Base-by-base conservation (phyloP, 179 eudicot genomes). In the Spinacia oleracea region DNA sequence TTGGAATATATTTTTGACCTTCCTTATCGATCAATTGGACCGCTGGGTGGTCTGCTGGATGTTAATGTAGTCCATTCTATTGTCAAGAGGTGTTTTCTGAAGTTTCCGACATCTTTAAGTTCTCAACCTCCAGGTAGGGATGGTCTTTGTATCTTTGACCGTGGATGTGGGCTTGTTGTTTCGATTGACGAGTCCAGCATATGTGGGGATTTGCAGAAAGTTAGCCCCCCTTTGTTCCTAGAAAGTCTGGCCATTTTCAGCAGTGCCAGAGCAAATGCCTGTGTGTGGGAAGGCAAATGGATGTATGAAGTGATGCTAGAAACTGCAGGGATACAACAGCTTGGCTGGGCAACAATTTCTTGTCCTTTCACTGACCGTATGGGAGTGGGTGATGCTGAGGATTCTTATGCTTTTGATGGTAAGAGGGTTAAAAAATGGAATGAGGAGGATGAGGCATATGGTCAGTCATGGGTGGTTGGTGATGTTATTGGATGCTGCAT, bases 221-320 rank as follows among this genome's bases (percentile, higher is more conserved):
- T 84, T 46, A 89, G 87, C 42, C 81, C 83, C 1, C 91, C 92
- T 79, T 83, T 90, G 79, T 72, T 90, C 20, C 62, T 95, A 77
- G 97, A 95, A 82, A 91, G 98, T 82, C 84, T 91, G 84, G 89
- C 92, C 34, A 83, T 90, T 78, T 95, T 95, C 78, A 93, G 98
- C 79, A 95, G 98, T 70, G 94, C 84, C 74, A 89, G 98, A 86
- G 98, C 97, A 31, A 87, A 91, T 87, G 83, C 89, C 27, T 95
- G 97, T 81, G 92, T 93, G 16, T 95, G 98, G 98, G 86, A 88
- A 86, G 98, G 97, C 25, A 92, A 93, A 83, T 95, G 98, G 98
- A 95, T 95, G 98, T 95, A 91, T 78, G 98, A 95, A 85, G 97
- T 89, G 70, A 86, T 87, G 81, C 88, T 95, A 38, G 98, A 93